A percentile compares a stretch with the other conserved stretches of the same genome.
Conservation (phyloP, 768 basidiomycete species). For the Mycena floridula region DNA sequence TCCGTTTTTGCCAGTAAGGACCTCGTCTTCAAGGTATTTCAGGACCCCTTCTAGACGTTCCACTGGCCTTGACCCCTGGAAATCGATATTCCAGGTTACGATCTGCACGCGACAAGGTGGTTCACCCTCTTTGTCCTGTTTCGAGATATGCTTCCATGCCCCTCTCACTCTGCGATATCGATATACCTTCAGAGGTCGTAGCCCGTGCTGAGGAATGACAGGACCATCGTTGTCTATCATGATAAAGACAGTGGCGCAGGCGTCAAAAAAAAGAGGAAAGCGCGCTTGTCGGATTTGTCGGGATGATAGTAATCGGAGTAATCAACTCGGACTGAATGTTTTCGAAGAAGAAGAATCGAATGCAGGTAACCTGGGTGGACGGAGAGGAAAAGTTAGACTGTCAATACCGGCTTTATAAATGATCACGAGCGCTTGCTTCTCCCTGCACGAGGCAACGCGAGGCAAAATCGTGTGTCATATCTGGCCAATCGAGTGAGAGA, state of each 20-base stretch:
- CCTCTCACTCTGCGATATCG: constrained; percentile 32
- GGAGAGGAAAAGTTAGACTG: no score
- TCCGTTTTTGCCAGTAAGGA: constrained; percentile 39
- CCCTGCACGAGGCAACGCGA: constrained; percentile 23
- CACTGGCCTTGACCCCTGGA: constrained; percentile 25
- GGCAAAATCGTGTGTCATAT: constrained; percentile 9
- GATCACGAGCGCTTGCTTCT: constrained; percentile 25
- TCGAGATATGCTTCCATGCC: constrained; percentile 39
- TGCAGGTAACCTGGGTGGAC: no score
- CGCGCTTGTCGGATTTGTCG: no score
- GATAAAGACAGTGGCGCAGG: no score
- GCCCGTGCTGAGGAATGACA: constrained; percentile 1
- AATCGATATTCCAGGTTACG: constrained; percentile 73
- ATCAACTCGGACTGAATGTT: no score
- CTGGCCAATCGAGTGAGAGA: not conserved
- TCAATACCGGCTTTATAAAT: not conserved
- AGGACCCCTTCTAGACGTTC: constrained; percentile 45
- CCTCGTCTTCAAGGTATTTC: constrained; percentile 46
- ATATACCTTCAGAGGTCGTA: constrained; percentile 20
- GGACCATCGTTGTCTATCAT: no score
- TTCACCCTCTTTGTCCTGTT: constrained; percentile 2
- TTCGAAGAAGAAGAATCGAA: no score
- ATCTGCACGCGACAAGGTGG: constrained; percentile 37
- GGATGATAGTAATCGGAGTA: no score
- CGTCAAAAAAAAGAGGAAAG: no score